Evolutionary conservation across 352 stramenopile genomes (phyloP), one percentile per base, ranked within the genome.

Genomic region (Pythium dissimile): DNA sequence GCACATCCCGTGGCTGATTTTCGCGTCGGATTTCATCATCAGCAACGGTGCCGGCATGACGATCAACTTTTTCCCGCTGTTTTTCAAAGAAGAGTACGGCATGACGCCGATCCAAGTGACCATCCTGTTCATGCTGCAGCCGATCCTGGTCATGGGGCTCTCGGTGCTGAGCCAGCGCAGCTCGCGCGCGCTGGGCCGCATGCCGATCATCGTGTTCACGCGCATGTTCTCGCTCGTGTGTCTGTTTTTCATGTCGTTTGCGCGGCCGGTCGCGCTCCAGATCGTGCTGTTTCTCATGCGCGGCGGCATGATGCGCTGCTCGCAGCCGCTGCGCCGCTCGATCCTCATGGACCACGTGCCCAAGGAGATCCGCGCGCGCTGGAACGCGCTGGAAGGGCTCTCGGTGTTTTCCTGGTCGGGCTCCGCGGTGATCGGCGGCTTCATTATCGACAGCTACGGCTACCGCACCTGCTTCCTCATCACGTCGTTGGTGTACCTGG

Each of bases 21-120:
- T 92, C 49, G 27, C 73, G 8, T 84, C 80, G 15, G 82, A 92
- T 63, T 92, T 92, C 59, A 76, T 92, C 58, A 87, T 92, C 65
- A 88, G 77, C 77, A 92, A 92, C 37, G 82, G 82, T 34, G 82
- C 82, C 5, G 82, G 82, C 50, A 92, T 92, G 82, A 90, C 79
- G 0, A 87, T 90, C 64, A 88, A 88, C 50, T 92, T 92, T 54
- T 92, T 92, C 68, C 82, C 82, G 26, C 61, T 92, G 2, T 92
- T 92, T 54, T 92, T 92, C 59, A 86, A 84, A 63, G 67, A 88
- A 27, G 80, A 92, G 52, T 90, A 92, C 64, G 71, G 71, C 7
- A 67, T 92, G 27, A 77, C 82, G 24, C 82, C 82, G 18, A 89
- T 89, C 49, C 75, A 89, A 41, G 73, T 92, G 24, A 88, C 71